Base-by-base conservation (phyloP, 2,329 filamentous ascomycete genomes). In the Cytospora leucostoma region DNA sequence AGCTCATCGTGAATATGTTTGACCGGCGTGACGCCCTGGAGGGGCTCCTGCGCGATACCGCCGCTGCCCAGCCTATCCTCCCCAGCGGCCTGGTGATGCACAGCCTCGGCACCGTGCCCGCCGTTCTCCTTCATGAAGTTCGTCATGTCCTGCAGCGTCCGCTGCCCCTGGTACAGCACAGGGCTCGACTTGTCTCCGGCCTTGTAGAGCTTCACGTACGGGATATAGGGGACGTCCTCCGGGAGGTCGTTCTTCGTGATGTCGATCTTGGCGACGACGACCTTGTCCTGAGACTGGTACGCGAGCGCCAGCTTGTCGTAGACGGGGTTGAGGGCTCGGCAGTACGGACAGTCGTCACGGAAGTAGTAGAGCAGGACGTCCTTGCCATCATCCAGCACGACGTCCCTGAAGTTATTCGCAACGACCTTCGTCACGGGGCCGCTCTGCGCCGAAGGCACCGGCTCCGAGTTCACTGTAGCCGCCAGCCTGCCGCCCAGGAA, bases 291-390 rank as follows among this genome's bases (percentile, higher is more conserved):
- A 79, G 88, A 89, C 70, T 87, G 82, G 81, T 93, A 97, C 65
- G 87, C 83, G 66, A 83, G 78, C 61, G 86, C 95, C 65, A 99
- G 90, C 77, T 97, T 92, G 68, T 99, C 95, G 79, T 97, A 99
- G 78, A 97, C 89, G 72, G 95, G 94, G 61, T 94, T 93, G 67
- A 99, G 89, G 78, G 88, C 93, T 87, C 97, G 97, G 92, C 95
- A 99, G 87, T 99, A 95, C 71, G 95, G 95, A 77, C 95, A 99
- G 94, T 95, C 98, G 68, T 95, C 94, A 65, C 95, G 95, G 82
- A 98, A 98, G 83, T 97, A 98, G 84, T 99, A 95, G 68, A 99
- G 80, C 69, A 99, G 87, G 65, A 99, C 95, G 78, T 99, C 95
- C 89, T 98, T 97, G 75, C 88, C 84, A 78, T 96, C 89, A 75